These are phyloP conservation scores for Pseudocercospora fuligena DNA, from an alignment of 2,329 filamentous ascomycete species.

Conservation along the genomic window DNA sequence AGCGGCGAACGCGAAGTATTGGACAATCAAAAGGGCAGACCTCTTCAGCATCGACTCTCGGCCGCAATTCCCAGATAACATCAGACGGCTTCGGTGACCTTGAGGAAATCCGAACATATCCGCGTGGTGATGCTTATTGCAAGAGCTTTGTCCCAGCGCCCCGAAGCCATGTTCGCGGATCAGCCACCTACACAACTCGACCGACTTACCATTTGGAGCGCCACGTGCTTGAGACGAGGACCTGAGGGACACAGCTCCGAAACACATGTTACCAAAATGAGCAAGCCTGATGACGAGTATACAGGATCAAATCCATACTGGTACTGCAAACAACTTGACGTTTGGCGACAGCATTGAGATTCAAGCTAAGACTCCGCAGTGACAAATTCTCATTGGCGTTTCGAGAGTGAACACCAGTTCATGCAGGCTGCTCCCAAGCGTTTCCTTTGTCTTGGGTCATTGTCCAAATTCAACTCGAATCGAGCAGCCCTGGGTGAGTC, in stretches of 20 bases:
- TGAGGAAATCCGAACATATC: not conserved
- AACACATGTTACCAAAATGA: not conserved
- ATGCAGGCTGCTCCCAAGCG: constrained; percentile 2
- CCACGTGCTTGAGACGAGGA: not conserved
- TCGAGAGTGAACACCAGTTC: not conserved
- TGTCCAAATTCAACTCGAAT: constrained; percentile 10
- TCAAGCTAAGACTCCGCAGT: not conserved
- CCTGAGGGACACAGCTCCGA: not conserved
- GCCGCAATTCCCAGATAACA: not conserved
- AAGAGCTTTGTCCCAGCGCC: not conserved
- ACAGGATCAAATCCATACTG: not conserved
- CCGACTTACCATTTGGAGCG: not conserved
- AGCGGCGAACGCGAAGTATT: no score
- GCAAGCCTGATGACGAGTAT: not conserved
- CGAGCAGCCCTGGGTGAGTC: constrained; percentile 4
- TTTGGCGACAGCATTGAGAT: not conserved
- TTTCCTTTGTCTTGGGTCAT: not conserved
- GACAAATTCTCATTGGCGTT: not conserved
- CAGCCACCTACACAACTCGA: not conserved
- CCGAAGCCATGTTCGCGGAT: not conserved
- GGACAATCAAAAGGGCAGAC: not conserved
- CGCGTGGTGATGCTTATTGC: not conserved
- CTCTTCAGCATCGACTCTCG: not conserved
- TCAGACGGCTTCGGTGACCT: not conserved
- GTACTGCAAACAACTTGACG: not conserved